These are phyloP conservation scores for Didymella pinodella DNA, from an alignment of 2,329 filamentous ascomycete genomes.

Conservation along the genomic window DNA sequence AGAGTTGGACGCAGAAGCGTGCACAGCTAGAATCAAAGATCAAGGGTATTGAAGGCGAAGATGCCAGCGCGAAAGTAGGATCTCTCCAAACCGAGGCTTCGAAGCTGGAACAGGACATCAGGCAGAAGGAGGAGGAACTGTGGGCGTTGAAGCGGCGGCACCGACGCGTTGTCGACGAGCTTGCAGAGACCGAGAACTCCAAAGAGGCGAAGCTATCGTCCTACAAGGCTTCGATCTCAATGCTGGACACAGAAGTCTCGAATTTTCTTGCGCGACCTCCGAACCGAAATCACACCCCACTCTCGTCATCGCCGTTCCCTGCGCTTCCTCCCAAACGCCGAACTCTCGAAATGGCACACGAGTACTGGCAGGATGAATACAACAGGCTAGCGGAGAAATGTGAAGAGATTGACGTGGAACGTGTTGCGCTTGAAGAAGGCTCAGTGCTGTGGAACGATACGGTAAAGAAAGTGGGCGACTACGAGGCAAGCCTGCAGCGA, in stretches of 20 bases:
- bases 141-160: conserved; percentile 67
- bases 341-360: conserved; percentile 73
- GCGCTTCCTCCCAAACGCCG: conserved; percentile 69
- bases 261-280: conserved; percentile 67
- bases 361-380: conserved; percentile 74
- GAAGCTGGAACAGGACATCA: conserved; percentile 68
- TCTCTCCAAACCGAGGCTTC: conserved; percentile 60
- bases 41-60: conserved; percentile 62
- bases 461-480: conserved; percentile 66
- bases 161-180: conserved; percentile 65
- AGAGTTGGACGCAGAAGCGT: conserved; percentile 66
- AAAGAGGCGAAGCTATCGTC: conserved; percentile 76
- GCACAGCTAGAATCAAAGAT: conserved; percentile 64
- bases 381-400: conserved; percentile 63
- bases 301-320: conserved; percentile 60
- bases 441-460: conserved; percentile 71
- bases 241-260: conserved; percentile 70
- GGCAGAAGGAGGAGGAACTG: conserved; percentile 70
- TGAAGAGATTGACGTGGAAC: conserved; percentile 66
- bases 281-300: conserved; percentile 38
- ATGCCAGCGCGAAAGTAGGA: conserved; percentile 65
- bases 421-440: conserved; percentile 71
- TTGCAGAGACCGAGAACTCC: conserved; percentile 69
- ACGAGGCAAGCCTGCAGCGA: conserved; percentile 69
- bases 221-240: conserved; percentile 71